A percentile compares a stretch with the other conserved stretches of the same genome.
These are phyloP conservation scores for Aspergillus egyptiacus DNA, from an alignment of 495 filamentous ascomycete species.

Conservation along the genomic window DNA sequence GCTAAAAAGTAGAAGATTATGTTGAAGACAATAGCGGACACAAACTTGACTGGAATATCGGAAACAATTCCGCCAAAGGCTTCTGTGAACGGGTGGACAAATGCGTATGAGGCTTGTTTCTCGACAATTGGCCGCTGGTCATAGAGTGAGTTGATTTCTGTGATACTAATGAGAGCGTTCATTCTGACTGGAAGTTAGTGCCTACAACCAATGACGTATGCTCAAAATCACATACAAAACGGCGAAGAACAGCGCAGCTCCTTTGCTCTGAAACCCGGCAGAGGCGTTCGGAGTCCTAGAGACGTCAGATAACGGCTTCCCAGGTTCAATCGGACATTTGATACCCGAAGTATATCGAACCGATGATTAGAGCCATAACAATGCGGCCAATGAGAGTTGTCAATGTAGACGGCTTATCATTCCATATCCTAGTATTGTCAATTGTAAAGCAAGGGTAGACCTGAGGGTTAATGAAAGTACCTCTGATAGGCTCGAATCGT, in stretches of 20 bases:
- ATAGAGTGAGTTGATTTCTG: constrained; percentile 58
- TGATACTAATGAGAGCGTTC: constrained; percentile 49
- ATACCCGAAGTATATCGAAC: constrained; percentile 77
- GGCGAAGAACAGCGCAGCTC: constrained; percentile 83
- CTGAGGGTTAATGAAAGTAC: constrained; percentile 20
- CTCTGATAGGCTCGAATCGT: constrained; percentile 48
- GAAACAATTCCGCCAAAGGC: constrained; percentile 52
- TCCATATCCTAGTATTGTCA: constrained; percentile 46
- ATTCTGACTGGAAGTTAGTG: constrained; percentile 35
- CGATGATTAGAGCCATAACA: constrained; percentile 75
- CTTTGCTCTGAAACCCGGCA: constrained; percentile 69
- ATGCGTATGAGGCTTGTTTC: constrained; percentile 60
- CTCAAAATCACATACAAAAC: constrained; percentile 58
- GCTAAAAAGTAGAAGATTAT: constrained; percentile 55
- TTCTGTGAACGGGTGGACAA: constrained; percentile 59
- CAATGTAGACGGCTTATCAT: constrained; percentile 70
- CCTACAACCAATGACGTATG: constrained; percentile 48
- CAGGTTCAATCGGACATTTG: constrained; percentile 29
- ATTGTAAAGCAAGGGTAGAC: constrained; percentile 1
- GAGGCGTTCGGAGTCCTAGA: constrained; percentile 53
- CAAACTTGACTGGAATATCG: constrained; percentile 54
- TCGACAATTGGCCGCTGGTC: constrained; percentile 58
- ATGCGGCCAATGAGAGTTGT: constrained; percentile 74
- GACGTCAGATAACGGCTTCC: constrained; percentile 30
- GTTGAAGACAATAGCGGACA: constrained; percentile 45